phyloP scores from a whole-genome alignment of 2,329 filamentous ascomycete genomes.

The Phoma sp. region DNA sequence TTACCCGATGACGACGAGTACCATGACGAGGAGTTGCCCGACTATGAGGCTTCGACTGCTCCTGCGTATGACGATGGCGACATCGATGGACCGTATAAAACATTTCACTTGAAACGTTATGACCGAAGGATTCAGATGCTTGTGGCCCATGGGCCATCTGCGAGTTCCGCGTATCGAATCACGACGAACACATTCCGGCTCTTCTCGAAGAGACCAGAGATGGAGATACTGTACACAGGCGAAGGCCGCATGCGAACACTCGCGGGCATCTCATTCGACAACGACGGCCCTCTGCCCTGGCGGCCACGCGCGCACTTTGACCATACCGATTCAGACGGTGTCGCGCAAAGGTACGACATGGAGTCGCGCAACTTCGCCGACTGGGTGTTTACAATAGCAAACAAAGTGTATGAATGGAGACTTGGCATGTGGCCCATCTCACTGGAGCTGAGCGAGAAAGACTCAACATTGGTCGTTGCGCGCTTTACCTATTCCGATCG shows the following conservation, averaged over 20 bases:
- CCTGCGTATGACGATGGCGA: slow-evolving; percentile 35
- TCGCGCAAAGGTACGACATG: slow-evolving; percentile 24
- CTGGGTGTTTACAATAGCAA: slow-evolving; percentile 30
- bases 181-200: slow-evolving; percentile 32
- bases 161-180: slow-evolving; percentile 35
- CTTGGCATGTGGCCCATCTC: slow-evolving; percentile 33
- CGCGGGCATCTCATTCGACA: slow-evolving; percentile 38
- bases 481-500: slow-evolving; percentile 40
- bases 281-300: slow-evolving; percentile 43
- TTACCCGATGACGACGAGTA: slow-evolving; percentile 16
- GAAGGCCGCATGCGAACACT: slow-evolving; percentile 31
- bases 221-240: slow-evolving; percentile 36
- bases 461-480: slow-evolving; percentile 32
- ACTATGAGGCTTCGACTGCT: slow-evolving; percentile 32
- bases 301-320: slow-evolving; percentile 41
- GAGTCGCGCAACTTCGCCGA: slow-evolving; percentile 43
- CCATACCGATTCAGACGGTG: slow-evolving; percentile 20
- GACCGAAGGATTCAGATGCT: slow-evolving; percentile 37
- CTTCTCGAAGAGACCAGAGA: slow-evolving; percentile 45
- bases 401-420: slow-evolving; percentile 33
- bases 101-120: slow-evolving; percentile 34
- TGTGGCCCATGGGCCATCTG: slow-evolving; percentile 23
- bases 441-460: slow-evolving; percentile 30
- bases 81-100: slow-evolving; percentile 26
- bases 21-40: slow-evolving; percentile 37